Conservation (phyloP, 805 yeast genomes). For the Ogataea parapolymorpha region DNA sequence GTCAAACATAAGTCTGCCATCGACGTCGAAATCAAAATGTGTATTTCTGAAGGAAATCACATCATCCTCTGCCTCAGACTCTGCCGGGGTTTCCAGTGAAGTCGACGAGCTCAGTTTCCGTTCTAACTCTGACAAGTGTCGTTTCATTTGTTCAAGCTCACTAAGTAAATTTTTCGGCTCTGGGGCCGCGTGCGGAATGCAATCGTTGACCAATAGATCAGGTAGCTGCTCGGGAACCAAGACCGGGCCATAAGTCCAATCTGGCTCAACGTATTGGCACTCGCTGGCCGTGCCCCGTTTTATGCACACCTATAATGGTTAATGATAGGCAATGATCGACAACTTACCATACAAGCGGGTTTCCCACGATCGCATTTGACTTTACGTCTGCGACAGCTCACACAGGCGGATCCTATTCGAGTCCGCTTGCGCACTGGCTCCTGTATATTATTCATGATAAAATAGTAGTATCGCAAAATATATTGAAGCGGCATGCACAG, state of each 20-base stretch:
- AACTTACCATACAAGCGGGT: conserved; percentile 35
- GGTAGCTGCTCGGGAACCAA: background rate
- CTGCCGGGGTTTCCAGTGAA: background rate
- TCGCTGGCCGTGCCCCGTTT: conserved; percentile 24
- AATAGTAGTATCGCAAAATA: background rate
- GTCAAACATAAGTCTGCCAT: background rate
- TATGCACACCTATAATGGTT: conserved; percentile 18
- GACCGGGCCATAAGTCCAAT: background rate
- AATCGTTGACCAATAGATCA: background rate
- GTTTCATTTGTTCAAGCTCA: background rate
- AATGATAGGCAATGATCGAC: background rate
- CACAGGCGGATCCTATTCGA: conserved; percentile 40
- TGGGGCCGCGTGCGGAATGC: no score
- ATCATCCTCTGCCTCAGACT: background rate
- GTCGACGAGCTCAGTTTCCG: background rate
- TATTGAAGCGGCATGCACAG: conserved; percentile 4
- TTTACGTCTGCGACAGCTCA: conserved; percentile 41
- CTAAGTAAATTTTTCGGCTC: background rate
- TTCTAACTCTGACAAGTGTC: background rate
- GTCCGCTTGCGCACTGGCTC: conserved; percentile 26
- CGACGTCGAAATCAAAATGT: background rate
- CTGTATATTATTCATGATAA: background rate
- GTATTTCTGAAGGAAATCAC: conserved; percentile 4
- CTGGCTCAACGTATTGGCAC: conserved; percentile 24
- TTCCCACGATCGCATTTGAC: conserved; percentile 43